phyloP scores from a whole-genome alignment of 73 alveolate species.

The Effrenium voratum region DNA sequence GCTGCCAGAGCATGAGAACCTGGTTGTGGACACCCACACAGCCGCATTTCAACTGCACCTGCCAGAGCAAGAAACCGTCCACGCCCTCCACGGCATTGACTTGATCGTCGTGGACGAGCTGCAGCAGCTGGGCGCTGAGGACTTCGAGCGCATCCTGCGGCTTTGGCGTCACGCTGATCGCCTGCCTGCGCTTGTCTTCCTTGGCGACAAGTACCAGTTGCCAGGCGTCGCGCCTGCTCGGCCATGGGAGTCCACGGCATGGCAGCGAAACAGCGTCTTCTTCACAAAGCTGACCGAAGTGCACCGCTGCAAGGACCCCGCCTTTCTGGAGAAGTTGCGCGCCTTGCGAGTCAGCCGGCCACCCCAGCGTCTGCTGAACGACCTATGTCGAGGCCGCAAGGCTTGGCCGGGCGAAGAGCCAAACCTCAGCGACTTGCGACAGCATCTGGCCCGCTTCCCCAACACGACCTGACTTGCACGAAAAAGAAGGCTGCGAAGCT shows the following conservation, averaged over 20 bases:
- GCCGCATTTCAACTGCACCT: neutral
- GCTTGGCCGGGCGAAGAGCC: neutral
- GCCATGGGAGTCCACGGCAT: too few relatives aligned
- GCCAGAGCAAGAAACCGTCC: neutral
- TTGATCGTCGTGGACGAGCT: conserved; percentile 21
- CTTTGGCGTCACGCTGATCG: neutral
- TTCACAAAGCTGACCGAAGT: neutral
- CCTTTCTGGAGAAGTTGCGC: neutral
- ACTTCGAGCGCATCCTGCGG: neutral
- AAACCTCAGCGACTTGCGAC: neutral
- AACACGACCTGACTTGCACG: neutral
- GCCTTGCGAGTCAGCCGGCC: neutral
- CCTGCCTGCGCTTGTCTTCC: neutral
- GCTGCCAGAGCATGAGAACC: too few relatives aligned
- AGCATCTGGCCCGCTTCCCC: neutral
- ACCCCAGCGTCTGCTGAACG: neutral
- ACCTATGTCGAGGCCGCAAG: too few relatives aligned
- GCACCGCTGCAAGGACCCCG: conserved; percentile 5
- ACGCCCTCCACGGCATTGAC: neutral
- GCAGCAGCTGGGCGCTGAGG: neutral
- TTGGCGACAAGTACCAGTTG: conserved; percentile 21
- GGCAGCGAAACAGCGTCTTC: too few relatives aligned
- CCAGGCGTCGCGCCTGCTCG: neutral
- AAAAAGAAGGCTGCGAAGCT: neutral
- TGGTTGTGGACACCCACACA: neutral